phyloP scores from a whole-genome alignment of 495 filamentous ascomycete genomes.

The Podospora appendiculata region DNA sequence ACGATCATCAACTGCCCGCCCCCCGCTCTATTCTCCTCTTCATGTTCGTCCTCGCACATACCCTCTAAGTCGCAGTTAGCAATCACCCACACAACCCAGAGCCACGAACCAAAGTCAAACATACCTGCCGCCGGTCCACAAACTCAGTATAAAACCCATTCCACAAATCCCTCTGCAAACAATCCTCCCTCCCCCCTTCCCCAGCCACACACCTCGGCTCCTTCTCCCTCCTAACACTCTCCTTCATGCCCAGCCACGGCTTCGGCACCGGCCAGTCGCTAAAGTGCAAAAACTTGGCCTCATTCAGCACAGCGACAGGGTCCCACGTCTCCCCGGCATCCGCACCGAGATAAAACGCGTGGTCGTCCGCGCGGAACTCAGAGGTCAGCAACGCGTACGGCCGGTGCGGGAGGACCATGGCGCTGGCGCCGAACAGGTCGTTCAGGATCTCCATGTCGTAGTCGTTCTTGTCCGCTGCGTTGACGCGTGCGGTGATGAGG shows the following conservation, averaged over 20 bases:
- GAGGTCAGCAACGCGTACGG: slow-evolving; percentile 61
- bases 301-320: slow-evolving; percentile 49
- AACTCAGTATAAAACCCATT: slow-evolving; percentile 66
- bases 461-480: slow-evolving; percentile 26
- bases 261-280: slow-evolving; percentile 76
- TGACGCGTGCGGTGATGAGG: slow-evolving; percentile 42
- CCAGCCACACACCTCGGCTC: slow-evolving; percentile 44
- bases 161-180: slow-evolving; percentile 61
- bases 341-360: slow-evolving; percentile 55
- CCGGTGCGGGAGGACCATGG: slow-evolving; percentile 68
- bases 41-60: too few species aligned
- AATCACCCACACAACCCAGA: too few species aligned
- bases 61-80: too few species aligned
- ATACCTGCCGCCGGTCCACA: slow-evolving; percentile 1
- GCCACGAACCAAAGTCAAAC: too few species aligned
- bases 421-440: slow-evolving; percentile 54
- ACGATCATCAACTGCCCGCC: too few species aligned
- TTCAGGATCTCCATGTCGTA: slow-evolving; percentile 76
- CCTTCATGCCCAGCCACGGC: slow-evolving; percentile 62
- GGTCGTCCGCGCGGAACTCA: slow-evolving; percentile 58
- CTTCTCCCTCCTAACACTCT: slow-evolving; percentile 42
- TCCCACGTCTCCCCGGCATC: slow-evolving; percentile 57
- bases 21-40: too few species aligned
- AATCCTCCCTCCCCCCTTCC: slow-evolving; percentile 37
- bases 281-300: slow-evolving; percentile 76